Evolutionary conservation across 495 filamentous ascomycete species (phyloP), one percentile per base, ranked within the genome.

Genomic region (Hypoxylon fragiforme): DNA sequence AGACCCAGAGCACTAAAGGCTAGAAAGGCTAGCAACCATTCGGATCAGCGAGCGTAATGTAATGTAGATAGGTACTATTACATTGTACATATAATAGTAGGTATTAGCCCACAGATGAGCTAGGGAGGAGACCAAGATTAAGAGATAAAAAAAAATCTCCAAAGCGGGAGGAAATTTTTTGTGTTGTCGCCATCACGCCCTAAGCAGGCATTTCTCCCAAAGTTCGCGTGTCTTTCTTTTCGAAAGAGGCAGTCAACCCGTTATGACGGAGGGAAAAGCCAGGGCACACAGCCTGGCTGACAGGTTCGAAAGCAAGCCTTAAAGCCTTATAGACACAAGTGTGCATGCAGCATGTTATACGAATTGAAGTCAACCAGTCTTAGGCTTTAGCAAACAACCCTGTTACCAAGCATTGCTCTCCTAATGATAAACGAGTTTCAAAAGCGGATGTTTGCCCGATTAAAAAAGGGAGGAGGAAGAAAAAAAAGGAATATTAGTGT

Each of bases 181-280:
- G 18, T 21, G 37, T 21, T 36, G 39, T 49, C 18, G 34, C 47
- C 16, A 47, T 40, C 36, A 20, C 21, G 9, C 42, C 20, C 24
- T 40, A 21, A 24, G 16, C 20, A 38, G 34, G 30, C 26, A 38
- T 36, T 46, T 34, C 16, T 61, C 15, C 14, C 24, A 28, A 28
- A 4, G 24, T 39, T 44, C 36, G 35, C 38, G 24, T 50, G 45
- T 30, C 39, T 16, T 40, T 40, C 40, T 9, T 43, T 37, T 52
- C 57, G 15, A 61, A 60, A 55, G 24, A 41, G 51, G 57, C 55
- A 56, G 46, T 31, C 18, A 54, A 43, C 38, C 57, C 51, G 57
- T 43, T 22, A 36, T 44, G 32, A 43, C 43, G 42, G 31, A 48
- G 43, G 50, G 35, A 36, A n/a, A 15, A 34, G 12, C 47, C 46